These are phyloP conservation scores for Monosporascus sp. DNA, from an alignment of 2,329 filamentous ascomycete species.

Conservation along the genomic window DNA sequence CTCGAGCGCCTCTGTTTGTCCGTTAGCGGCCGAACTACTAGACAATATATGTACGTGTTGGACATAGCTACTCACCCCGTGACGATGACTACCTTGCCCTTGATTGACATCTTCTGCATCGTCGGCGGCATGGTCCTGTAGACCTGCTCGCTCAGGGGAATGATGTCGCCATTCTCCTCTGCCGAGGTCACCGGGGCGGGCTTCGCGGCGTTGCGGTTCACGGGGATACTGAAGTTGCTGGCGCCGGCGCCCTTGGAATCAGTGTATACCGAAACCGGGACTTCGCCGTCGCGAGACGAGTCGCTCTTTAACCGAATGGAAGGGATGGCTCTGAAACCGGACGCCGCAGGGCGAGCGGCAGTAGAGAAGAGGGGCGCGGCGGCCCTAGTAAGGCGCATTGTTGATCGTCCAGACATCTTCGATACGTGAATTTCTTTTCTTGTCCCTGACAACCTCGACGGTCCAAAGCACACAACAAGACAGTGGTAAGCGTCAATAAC, in stretches of 20 bases:
- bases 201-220: slow-evolving; percentile 38
- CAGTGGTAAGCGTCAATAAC: not conserved
- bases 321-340: slow-evolving; percentile 18
- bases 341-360: slow-evolving; percentile 14
- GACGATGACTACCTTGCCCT: slow-evolving; percentile 65
- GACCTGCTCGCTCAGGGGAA: slow-evolving; percentile 47
- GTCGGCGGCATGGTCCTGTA: slow-evolving; percentile 56
- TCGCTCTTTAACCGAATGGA: slow-evolving; percentile 39
- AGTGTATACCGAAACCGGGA: slow-evolving; percentile 50
- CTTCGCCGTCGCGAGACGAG: slow-evolving; percentile 51
- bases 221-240: slow-evolving; percentile 52
- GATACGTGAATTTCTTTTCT: not conserved
- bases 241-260: slow-evolving; percentile 39
- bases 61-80: slow-evolving; percentile 51
- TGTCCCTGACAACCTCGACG: not conserved
- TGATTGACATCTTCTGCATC: slow-evolving; percentile 63
- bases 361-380: slow-evolving; percentile 22
- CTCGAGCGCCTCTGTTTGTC: slow-evolving; percentile 59
- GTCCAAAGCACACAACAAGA: not conserved
- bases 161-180: slow-evolving; percentile 41
- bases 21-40: too few relatives aligned
- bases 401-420: slow-evolving; percentile 26
- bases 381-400: slow-evolving; percentile 24
- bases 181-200: slow-evolving; percentile 35
- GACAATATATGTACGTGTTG: too few relatives aligned